These are phyloP conservation scores for Fragilariopsis cylindrus DNA, from an alignment of 108 stramenopile species.

Conservation along the genomic window DNA sequence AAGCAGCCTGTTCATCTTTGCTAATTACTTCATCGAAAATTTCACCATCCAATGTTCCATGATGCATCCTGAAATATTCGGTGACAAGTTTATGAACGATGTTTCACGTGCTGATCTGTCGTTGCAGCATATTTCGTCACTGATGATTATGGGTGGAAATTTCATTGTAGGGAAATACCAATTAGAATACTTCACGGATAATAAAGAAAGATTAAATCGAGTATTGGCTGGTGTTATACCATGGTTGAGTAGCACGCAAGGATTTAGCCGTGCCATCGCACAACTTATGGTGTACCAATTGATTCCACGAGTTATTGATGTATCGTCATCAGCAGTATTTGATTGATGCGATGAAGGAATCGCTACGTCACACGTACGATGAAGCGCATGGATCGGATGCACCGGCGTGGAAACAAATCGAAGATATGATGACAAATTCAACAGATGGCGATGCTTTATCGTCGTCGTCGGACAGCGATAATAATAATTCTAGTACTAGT, in stretches of 20 bases:
- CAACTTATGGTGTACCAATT: slow-evolving; percentile 67
- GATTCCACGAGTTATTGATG: slow-evolving; percentile 62
- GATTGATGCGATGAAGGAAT: slow-evolving; percentile 67
- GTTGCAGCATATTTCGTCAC: slow-evolving; percentile 67
- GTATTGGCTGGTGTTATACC: slow-evolving; percentile 68
- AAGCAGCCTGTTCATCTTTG: too few relatives aligned
- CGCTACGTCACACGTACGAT: slow-evolving; percentile 61
- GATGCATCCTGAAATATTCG: slow-evolving; percentile 56
- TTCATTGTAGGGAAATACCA: slow-evolving; percentile 63
- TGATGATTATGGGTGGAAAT: slow-evolving; percentile 79
- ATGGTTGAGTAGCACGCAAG: slow-evolving; percentile 85
- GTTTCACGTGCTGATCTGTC: slow-evolving; percentile 58
- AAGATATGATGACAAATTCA: background rate
- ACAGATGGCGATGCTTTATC: background rate
- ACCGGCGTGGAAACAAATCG: slow-evolving; percentile 74
- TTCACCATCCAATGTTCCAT: slow-evolving; percentile 74
- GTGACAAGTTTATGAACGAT: slow-evolving; percentile 42
- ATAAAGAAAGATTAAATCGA: slow-evolving; percentile 40
- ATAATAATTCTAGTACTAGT: background rate
- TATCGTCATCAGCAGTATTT: slow-evolving; percentile 62
- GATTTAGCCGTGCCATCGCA: slow-evolving; percentile 79
- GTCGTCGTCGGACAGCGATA: too few relatives aligned
- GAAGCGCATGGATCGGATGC: slow-evolving; percentile 72
- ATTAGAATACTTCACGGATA: slow-evolving; percentile 46
- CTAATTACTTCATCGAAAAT: slow-evolving; percentile 82